phyloP scores from a whole-genome alignment of 495 filamentous ascomycete genomes.

The Daldinia concentrica region DNA sequence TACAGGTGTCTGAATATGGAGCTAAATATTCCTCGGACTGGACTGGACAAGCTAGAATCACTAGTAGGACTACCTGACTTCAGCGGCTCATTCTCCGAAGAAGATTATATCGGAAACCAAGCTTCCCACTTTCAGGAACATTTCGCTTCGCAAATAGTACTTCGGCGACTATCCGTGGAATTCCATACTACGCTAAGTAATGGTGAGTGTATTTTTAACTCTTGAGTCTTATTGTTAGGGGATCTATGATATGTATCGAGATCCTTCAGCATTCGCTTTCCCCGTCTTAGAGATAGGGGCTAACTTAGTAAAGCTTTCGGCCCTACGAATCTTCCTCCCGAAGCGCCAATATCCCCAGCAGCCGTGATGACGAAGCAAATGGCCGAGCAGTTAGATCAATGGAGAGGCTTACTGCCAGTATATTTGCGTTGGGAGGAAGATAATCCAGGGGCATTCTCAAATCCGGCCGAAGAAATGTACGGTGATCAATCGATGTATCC shows the following conservation, averaged over 20 bases:
- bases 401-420: conserved; percentile 63
- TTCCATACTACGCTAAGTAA: conserved; percentile 61
- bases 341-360: conserved; percentile 42
- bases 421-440: conserved; percentile 65
- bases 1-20: conserved; percentile 62
- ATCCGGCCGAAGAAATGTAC: conserved; percentile 35
- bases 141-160: conserved; percentile 66
- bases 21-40: conserved; percentile 63
- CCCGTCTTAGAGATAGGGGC: not conserved
- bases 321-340: conserved; percentile 27
- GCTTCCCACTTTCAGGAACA: conserved; percentile 63
- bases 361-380: conserved; percentile 57
- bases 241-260: not conserved
- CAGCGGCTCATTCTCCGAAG: conserved; percentile 55
- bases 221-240: not conserved
- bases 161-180: conserved; percentile 60
- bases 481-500: conserved; percentile 43
- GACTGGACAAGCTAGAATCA: conserved; percentile 59
- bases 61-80: conserved; percentile 63
- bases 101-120: conserved; percentile 59
- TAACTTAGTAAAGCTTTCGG: conserved; percentile 36
- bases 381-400: conserved; percentile 60
- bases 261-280: not conserved
- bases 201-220: conserved; percentile 46
- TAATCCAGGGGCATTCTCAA: conserved; percentile 55